A percentile compares a stretch with the other conserved stretches of the same genome.
phyloP scores from a whole-genome alignment of 1,139 yeast species.

The Magnusiomyces ingens region DNA sequence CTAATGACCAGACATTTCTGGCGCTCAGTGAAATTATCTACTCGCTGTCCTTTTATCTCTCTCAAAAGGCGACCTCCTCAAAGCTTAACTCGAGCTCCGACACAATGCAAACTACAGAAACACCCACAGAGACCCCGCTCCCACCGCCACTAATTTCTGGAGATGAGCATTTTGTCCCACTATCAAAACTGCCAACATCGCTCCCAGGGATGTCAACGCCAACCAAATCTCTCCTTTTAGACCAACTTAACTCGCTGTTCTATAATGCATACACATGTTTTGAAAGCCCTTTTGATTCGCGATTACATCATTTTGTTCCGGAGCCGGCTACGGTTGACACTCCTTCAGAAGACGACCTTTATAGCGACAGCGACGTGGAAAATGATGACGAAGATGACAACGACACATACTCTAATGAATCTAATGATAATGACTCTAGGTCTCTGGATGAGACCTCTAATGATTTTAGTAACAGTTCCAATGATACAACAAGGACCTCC shows the following conservation, averaged over 20 bases:
- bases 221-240: constrained; percentile 20
- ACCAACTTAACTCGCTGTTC: constrained; percentile 17
- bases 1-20: constrained; percentile 11
- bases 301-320: constrained; percentile 1
- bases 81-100: constrained; percentile 6
- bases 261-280: constrained; percentile 10
- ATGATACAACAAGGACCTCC: too few relatives aligned
- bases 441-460: too few relatives aligned
- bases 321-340: neutral
- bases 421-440: neutral
- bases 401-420: neutral
- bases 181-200: constrained; percentile 6
- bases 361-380: neutral
- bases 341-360: neutral
- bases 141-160: constrained; percentile 1
- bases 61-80: constrained; percentile 9
- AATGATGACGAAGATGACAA: neutral
- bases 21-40: constrained; percentile 13
- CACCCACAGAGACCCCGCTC: neutral
- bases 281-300: constrained; percentile 2
- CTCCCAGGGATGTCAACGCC: constrained; percentile 23
- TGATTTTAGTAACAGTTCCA: too few relatives aligned
- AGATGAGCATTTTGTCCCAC: constrained; percentile 9
- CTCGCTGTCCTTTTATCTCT: constrained; percentile 9
- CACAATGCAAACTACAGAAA: neutral